Base-by-base conservation (phyloP, 192 early-diverging fungal species). In the Coemansia sp. region DNA sequence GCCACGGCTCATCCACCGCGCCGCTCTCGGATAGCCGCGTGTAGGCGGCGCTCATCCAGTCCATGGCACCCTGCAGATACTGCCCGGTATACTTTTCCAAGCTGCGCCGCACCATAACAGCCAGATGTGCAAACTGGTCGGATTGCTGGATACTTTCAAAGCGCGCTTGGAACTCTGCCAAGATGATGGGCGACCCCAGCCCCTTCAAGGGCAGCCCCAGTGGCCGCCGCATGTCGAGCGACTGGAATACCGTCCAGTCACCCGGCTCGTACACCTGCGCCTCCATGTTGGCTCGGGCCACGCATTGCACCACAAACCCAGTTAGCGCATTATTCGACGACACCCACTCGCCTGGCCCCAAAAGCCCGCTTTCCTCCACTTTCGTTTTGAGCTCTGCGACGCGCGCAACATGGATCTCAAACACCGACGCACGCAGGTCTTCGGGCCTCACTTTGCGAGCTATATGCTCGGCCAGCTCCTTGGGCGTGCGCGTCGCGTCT, bases 221-320 rank as follows among this genome's bases (percentile, higher is more conserved):
- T 0, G 62, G 50, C 2, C 53, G 57, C 9, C 69, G 57, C 69
- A 72, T 72, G n/a, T 72, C 69, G 22, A 72, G 45, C 0, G 69
- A 19, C 39, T 72, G 69, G 44, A 65, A 72, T 11, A 72, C 26
- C 2, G 54, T 65, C 69, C 69, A 72, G 32, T 47, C 40, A 23
- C 62, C 62, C 3, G 28, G 19, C 5, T 64, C 69, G 29, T 65
- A 72, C 15, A 50, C 37, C 11, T 50, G 45, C 4, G 41, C 49
- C 1, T 57, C 46, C 7, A 46, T 65, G 29, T 65, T 72, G 33
- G 69, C 69, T 5, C 50, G 49, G 19, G 62, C 69, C 4, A 72
- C 46, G 19, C 51, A 43, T 26, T 65, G 62, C 0, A 33, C 39
- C 1, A 72, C 24, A 24, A 72, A 65, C 10, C 58, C 62, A 0